Evolutionary conservation across 2,329 filamentous ascomycete genomes (phyloP), one percentile per base, ranked within the genome.

Genomic region (Cordyceps tenuipes): DNA sequence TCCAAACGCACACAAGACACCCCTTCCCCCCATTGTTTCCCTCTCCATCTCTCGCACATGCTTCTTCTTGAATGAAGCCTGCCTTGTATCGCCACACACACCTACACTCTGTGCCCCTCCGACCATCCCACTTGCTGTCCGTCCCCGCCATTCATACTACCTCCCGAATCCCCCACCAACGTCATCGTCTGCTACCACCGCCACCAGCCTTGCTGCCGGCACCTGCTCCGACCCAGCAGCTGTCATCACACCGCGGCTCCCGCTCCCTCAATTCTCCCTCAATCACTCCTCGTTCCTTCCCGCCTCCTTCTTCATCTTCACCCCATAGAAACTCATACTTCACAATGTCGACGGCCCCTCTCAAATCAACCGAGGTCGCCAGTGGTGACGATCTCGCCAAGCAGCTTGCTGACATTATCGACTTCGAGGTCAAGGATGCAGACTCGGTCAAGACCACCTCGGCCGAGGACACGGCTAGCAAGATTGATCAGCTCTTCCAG

Each of bases 401-500:
- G 36, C 56, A 63, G 50, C 62, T 70, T 57, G 60, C 63, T 49
- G 57, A 53, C 48, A 59, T 69, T 60, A 62, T 71, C 43, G 64
- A 69, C 48, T 60, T 60, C n/a, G 64, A 65, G 59, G 41, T 70
- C 55, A 66, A 68, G 36, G 23, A 58, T 44, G 31, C 43, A 46
- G 17, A 62, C 58, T 41, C 49, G 23, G 19, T 26, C 26, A 47
- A 51, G 19, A 29, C 48, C 10, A 57, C 58, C 17, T 62, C 64
- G 3, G 64, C 66, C 59, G 63, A 66, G 39, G 62, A 53, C 31
- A 62, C 66, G 9, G 68, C 68, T 51, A 52, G 49, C 43, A 59
- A 65, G 17, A 64, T 71, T 51, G 68, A 71, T 63, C 48, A 63
- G 50, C 66, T 69, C 10, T 48, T 60, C 34, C 62, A 66, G 6